Conservation (phyloP, 768 basidiomycete species). For the Leccinum uliginosum region DNA sequence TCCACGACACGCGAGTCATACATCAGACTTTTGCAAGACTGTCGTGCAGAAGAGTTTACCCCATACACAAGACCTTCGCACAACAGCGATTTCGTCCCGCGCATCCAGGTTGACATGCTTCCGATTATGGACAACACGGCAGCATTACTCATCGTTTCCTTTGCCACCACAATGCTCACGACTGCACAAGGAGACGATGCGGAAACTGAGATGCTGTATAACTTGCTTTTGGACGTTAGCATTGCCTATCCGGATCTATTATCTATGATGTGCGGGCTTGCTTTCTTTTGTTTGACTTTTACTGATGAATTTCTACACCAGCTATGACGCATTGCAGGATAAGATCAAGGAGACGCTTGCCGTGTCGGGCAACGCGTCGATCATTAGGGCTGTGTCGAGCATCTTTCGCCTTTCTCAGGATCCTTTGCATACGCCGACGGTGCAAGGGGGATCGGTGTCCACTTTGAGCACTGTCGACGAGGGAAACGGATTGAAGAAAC, state of each 20-base stretch:
- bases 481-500: slow-evolving; percentile 39
- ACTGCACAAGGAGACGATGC: slow-evolving; percentile 75
- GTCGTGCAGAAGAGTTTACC: slow-evolving; percentile 47
- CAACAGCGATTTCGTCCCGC: slow-evolving; percentile 46
- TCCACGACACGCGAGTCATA: slow-evolving; percentile 56
- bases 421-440: slow-evolving; percentile 35
- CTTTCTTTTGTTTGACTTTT: slow-evolving; percentile 2
- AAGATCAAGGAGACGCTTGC: slow-evolving; percentile 69
- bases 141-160: slow-evolving; percentile 71
- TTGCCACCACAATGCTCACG: slow-evolving; percentile 68
- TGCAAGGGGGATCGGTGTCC: slow-evolving; percentile 52
- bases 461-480: slow-evolving; percentile 66
- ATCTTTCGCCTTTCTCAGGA: slow-evolving; percentile 72
- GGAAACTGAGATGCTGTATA: slow-evolving; percentile 79
- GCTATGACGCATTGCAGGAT: slow-evolving; percentile 74
- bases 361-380: slow-evolving; percentile 64
- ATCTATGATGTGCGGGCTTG: slow-evolving; percentile 58
- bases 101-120: slow-evolving; percentile 52
- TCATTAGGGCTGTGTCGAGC: slow-evolving; percentile 68
- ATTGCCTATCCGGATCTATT: slow-evolving; percentile 66
- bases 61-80: slow-evolving; percentile 36
- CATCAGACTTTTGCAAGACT: slow-evolving; percentile 58
- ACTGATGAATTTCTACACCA: slow-evolving; percentile 26
- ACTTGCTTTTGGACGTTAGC: slow-evolving; percentile 68
- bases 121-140: slow-evolving; percentile 57